A percentile compares a stretch with the other conserved stretches of the same genome.
Conservation (phyloP, 140 eudicot species). For the Stevia rebaudiana region DNA sequence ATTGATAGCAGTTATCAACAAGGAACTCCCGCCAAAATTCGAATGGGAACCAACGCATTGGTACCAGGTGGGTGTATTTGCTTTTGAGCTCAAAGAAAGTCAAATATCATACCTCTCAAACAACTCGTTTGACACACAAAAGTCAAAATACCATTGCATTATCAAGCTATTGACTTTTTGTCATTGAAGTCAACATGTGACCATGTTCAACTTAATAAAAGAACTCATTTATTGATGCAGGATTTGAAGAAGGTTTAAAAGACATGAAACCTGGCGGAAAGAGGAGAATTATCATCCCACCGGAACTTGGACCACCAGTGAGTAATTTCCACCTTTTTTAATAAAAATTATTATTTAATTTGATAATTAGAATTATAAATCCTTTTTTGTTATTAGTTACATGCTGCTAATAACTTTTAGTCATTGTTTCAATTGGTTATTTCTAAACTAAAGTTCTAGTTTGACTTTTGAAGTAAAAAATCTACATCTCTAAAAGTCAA, state of each 20-base stretch:
- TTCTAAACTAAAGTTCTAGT: neutral
- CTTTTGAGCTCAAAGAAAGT: constrained; percentile 6
- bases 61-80: constrained; percentile 67
- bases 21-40: constrained; percentile 87
- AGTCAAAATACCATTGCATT: constrained; percentile 4
- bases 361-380: neutral
- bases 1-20: constrained; percentile 96
- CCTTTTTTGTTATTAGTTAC: neutral
- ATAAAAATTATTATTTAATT: neutral
- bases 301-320: constrained; percentile 99
- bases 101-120: neutral
- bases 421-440: neutral
- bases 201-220: neutral
- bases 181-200: neutral
- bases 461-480: constrained; percentile 2
- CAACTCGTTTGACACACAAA: neutral
- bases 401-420: neutral
- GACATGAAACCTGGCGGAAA: constrained; percentile 99
- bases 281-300: constrained; percentile 93
- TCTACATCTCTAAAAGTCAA: constrained; percentile 11
- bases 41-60: constrained; percentile 90
- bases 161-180: neutral
- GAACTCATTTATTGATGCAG: constrained; percentile 27
- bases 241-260: constrained; percentile 89
- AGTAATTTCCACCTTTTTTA: constrained; percentile 25